A percentile compares a stretch with the other conserved stretches of the same genome.
phyloP scores from a whole-genome alignment of 2,329 filamentous ascomycete species.

The Neospermospora avenae region DNA sequence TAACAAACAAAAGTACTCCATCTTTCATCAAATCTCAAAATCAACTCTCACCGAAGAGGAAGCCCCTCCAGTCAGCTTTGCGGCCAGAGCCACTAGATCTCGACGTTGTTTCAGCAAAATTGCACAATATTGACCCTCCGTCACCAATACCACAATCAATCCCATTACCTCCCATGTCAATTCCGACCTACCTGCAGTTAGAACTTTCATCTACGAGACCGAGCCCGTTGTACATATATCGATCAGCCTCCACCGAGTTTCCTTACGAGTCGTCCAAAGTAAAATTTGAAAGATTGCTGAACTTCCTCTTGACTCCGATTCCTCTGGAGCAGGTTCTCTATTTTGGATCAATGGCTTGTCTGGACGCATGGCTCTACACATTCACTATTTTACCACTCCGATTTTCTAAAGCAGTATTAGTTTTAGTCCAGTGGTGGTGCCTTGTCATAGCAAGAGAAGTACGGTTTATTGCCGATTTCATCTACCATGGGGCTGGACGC shows the following conservation, averaged over 20 bases:
- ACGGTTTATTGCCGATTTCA: constrained; percentile 68
- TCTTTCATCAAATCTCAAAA: constrained; percentile 26
- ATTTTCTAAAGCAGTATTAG: constrained; percentile 75
- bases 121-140: constrained; percentile 18
- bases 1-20: constrained; percentile 19
- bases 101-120: constrained; percentile 18
- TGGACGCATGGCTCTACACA: constrained; percentile 95
- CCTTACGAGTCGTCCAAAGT: constrained; percentile 91
- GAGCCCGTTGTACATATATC: constrained; percentile 63
- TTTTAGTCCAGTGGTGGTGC: constrained; percentile 76
- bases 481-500: constrained; percentile 75
- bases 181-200: constrained; percentile 62
- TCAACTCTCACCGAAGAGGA: constrained; percentile 31
- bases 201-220: constrained; percentile 60
- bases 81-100: constrained; percentile 32
- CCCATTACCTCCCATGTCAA: constrained; percentile 63
- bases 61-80: constrained; percentile 19
- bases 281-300: constrained; percentile 87
- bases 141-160: constrained; percentile 49
- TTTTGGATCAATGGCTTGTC: constrained; percentile 86
- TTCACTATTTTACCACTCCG: constrained; percentile 92
- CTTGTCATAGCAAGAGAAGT: constrained; percentile 69
- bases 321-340: constrained; percentile 80
- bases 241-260: constrained; percentile 51
- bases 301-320: constrained; percentile 78